These are phyloP conservation scores for Warburgia ugandensis DNA, from an alignment of 164 flowering plant species.

Conservation along the genomic window DNA sequence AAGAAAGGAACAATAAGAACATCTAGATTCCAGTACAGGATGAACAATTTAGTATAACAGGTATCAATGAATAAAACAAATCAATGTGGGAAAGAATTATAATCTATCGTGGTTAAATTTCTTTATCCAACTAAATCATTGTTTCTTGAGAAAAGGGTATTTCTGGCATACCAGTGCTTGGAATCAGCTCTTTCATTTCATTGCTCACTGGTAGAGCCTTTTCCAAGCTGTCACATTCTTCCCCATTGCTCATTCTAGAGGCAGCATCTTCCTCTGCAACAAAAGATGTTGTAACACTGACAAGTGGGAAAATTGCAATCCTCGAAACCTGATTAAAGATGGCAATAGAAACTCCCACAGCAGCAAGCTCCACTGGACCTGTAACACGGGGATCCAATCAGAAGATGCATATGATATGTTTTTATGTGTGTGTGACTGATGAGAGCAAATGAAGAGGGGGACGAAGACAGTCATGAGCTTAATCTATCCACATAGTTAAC, in stretches of 20 bases:
- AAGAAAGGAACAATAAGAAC: background rate
- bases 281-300: slow-evolving; percentile 57
- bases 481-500: too few relatives aligned
- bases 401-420: background rate
- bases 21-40: background rate
- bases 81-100: background rate
- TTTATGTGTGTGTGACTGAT: background rate
- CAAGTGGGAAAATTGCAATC: slow-evolving; percentile 57
- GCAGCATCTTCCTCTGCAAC: slow-evolving; percentile 59
- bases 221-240: slow-evolving; percentile 12
- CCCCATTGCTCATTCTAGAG: slow-evolving; percentile 7
- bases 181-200: slow-evolving; percentile 32
- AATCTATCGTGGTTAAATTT: too few relatives aligned
- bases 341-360: slow-evolving; percentile 60
- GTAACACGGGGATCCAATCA: background rate
- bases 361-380: slow-evolving; percentile 73
- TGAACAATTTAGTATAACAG: background rate
- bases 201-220: slow-evolving; percentile 2
- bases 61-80: background rate
- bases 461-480: background rate
- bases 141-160: too few relatives aligned
- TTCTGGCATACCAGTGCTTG: slow-evolving; percentile 17
- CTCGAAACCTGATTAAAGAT: slow-evolving; percentile 51
- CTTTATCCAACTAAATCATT: too few relatives aligned
- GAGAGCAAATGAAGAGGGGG: background rate